Evolutionary conservation across 306 rosid species (phyloP).

Genomic region (Canavalia ensiformis): DNA sequence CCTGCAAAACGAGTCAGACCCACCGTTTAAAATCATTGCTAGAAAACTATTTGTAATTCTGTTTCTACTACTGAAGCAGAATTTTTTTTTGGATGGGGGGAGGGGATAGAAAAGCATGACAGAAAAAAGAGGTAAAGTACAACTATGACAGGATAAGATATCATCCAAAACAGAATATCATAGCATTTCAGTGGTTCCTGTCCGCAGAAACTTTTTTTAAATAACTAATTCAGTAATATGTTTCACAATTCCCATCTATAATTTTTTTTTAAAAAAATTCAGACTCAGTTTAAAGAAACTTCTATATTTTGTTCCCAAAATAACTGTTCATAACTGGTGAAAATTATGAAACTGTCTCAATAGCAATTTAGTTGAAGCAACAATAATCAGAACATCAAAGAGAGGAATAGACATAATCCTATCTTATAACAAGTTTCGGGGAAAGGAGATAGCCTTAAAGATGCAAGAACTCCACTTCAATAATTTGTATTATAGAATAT

Average conservation of each 20-base stretch:
- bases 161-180: neutral
- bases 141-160: conserved; percentile 19
- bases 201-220: neutral
- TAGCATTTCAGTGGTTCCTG: neutral
- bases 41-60: conserved; percentile 6
- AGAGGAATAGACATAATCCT: neutral
- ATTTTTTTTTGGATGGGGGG: neutral
- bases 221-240: neutral
- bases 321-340: neutral
- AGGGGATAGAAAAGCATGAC: neutral
- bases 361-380: conserved; percentile 31
- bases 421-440: conserved; percentile 5
- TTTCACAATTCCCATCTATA: neutral
- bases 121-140: conserved; percentile 9
- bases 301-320: conserved; percentile 1
- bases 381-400: conserved; percentile 26
- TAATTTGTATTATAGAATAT: neutral
- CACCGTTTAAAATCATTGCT: conserved; percentile 30
- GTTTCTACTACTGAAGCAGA: conserved; percentile 6
- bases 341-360: neutral
- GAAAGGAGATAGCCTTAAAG: neutral
- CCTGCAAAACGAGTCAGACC: conserved; percentile 57
- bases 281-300: neutral
- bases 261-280: neutral
- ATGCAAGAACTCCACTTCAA: neutral